Percentiles rank a stretch among this genome's conserved stretches.
Evolutionary conservation across 192 early-diverging fungal genomes (phyloP).

Genomic region (Piromyces sp.): DNA sequence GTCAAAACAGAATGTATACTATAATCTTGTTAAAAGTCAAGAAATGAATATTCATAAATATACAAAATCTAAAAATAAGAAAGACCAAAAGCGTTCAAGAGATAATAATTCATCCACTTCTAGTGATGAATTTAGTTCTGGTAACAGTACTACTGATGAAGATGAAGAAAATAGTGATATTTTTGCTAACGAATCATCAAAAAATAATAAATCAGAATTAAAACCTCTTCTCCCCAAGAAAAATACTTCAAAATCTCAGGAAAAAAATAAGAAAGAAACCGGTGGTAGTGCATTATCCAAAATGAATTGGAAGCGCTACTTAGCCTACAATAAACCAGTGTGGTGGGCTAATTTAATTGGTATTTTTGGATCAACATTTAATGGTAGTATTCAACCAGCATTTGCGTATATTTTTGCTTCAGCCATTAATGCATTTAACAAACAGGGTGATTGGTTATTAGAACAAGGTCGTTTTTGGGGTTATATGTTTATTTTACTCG

Average conservation of each 20-base stretch:
- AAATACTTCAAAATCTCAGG: too few species aligned
- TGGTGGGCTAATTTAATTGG: not conserved
- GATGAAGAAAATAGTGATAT: too few species aligned
- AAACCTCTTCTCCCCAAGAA: too few species aligned
- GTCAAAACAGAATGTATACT: slow-evolving; percentile 35
- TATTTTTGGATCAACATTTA: not conserved
- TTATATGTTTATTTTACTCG: not conserved
- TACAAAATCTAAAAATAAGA: too few species aligned
- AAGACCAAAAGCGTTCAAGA: too few species aligned
- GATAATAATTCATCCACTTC: too few species aligned
- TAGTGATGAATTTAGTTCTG: too few species aligned
- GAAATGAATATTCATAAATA: slow-evolving; percentile 5
- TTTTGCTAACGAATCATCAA: too few species aligned
- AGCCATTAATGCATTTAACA: not conserved
- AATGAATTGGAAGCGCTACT: not conserved
- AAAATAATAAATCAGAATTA: too few species aligned
- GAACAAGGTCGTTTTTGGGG: not conserved
- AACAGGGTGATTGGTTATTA: not conserved
- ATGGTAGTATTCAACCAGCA: not conserved
- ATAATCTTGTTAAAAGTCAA: slow-evolving; percentile 32
- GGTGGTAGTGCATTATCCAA: too few species aligned
- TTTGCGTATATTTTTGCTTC: not conserved
- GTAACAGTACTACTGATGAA: too few species aligned
- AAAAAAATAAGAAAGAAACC: too few species aligned
- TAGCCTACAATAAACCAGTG: not conserved